Evolutionary conservation across 768 basidiomycete genomes (phyloP), one percentile per base, ranked within the genome.

Genomic region (Tremella fuciformis): DNA sequence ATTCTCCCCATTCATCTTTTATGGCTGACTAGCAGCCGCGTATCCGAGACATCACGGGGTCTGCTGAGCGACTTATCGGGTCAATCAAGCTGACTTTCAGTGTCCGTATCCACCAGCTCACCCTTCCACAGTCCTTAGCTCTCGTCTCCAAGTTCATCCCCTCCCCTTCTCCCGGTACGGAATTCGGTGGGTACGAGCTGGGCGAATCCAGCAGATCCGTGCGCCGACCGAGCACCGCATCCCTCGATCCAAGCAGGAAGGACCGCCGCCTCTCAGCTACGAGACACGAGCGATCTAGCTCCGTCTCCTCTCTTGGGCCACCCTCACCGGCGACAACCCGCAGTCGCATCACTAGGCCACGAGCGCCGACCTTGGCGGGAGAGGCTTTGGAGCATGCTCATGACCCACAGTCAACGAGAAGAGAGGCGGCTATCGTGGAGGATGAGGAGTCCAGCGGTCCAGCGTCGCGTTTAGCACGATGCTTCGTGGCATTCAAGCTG

Each of bases 41-140:
- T 0, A 70, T 73, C 22, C 16, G 71, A 39, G 65, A 68, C 26
- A 70, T 73, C 55, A 73, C 71, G 8, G 71, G 71, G 71, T 69
- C 37, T 19, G 68, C 26, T n/a, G 8, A 15, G 26, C 21, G 26
- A 13, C 13, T 34, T 13, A 13, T 44, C 24, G 11, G 13, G 24
- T 15, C 29, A 21, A 13, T n/a, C 42, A 21, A 21, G 57, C 21
- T 22, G 40, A 34, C 22, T n/a, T 19, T 2, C 50, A 73, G 71
- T 1, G 62, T 73, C 18, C 69, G 66, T 3, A 73, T 73, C 11
- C 69, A 67, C 37, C 69, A 73, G 50, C 59, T 73, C 13, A 73
- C 69, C 6, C 60, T 70, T n/a, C 69, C 66, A 13, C 59, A 68
- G 39, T 54, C 66, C 1, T 57, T 69, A 2, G 18, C 52, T 8